phyloP scores from a whole-genome alignment of 2,329 filamentous ascomycete species.

The Exophiala dermatitidis region DNA sequence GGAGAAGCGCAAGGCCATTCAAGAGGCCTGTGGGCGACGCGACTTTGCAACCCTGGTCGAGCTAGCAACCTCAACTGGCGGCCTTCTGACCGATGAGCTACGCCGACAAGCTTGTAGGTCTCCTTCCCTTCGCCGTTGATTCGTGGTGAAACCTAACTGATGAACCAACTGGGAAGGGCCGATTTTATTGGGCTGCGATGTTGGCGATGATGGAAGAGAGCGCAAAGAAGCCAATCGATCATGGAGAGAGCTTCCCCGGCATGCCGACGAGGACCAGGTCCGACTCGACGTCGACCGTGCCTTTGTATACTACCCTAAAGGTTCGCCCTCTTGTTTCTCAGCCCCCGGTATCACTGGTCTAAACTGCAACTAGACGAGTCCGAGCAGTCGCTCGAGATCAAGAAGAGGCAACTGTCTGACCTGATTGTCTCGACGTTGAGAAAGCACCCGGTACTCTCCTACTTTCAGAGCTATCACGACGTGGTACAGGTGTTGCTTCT shows the following conservation, averaged over 20 bases:
- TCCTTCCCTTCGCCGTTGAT: background rate
- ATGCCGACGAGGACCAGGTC: conserved; percentile 85
- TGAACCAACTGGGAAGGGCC: conserved; percentile 37
- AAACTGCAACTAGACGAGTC: conserved; percentile 51
- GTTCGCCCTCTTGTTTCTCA: conserved; percentile 44
- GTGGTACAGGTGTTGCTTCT: conserved; percentile 93
- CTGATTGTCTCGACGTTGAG: conserved; percentile 78
- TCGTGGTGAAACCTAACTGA: conserved; percentile 18
- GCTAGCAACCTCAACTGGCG: conserved; percentile 58
- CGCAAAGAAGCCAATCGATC: conserved; percentile 23
- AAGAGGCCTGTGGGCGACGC: conserved; percentile 52
- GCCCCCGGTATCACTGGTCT: conserved; percentile 22
- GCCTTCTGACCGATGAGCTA: conserved; percentile 59
- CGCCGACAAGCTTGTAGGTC: conserved; percentile 71
- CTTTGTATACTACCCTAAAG: conserved; percentile 91
- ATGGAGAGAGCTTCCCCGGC: conserved; percentile 62
- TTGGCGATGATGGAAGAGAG: conserved; percentile 6
- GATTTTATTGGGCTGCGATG: conserved; percentile 41
- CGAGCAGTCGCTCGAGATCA: conserved; percentile 58
- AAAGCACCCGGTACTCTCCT: conserved; percentile 73
- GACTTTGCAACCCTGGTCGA: conserved; percentile 51
- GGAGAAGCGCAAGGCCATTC: conserved; percentile 45
- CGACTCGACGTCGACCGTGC: conserved; percentile 86
- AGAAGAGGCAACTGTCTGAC: conserved; percentile 68
- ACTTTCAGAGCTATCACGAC: conserved; percentile 98